Percentiles rank a stretch among this genome's conserved stretches.
Evolutionary conservation across 164 flowering plant species (phyloP).

Genomic region (Saururus chinensis): DNA sequence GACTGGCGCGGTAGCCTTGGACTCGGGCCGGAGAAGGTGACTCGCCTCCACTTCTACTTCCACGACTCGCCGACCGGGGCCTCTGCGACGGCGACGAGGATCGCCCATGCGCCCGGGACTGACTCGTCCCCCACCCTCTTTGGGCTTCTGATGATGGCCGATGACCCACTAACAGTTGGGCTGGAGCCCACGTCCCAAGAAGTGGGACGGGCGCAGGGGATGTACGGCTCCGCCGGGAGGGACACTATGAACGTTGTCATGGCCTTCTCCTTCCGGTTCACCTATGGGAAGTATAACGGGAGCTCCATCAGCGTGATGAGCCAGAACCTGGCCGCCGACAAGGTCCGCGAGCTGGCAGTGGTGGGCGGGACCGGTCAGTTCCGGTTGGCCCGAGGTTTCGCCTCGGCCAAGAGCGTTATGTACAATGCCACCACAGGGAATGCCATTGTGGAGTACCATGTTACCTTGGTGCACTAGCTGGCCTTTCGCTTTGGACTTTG

Average conservation of each 20-base stretch:
- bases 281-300: too few relatives aligned
- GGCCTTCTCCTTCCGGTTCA: too few relatives aligned
- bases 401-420: conserved; percentile 22
- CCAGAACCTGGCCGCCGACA: too few relatives aligned
- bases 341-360: too few relatives aligned
- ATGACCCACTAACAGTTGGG: conserved; percentile 8
- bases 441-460: conserved; percentile 29
- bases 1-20: conserved; percentile 6
- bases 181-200: conserved; percentile 3
- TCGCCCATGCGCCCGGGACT: conserved; percentile 3
- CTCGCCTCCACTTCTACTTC: conserved; percentile 12
- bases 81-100: conserved; percentile 2
- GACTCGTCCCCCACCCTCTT: too few relatives aligned
- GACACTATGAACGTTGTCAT: conserved; percentile 30
- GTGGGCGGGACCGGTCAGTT: too few relatives aligned
- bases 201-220: conserved; percentile 10
- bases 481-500: conserved; percentile 8
- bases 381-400: conserved; percentile 36
- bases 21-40: too few relatives aligned
- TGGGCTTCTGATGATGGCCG: conserved; percentile 9
- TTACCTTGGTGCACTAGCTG: too few relatives aligned
- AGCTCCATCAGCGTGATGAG: too few relatives aligned
- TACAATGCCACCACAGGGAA: conserved; percentile 22
- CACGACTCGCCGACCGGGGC: conserved; percentile 8
- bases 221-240: too few relatives aligned